Evolutionary conservation across 2,329 filamentous ascomycete species (phyloP), one percentile per base, ranked within the genome.

Genomic region (Metarhizium anisopliae): DNA sequence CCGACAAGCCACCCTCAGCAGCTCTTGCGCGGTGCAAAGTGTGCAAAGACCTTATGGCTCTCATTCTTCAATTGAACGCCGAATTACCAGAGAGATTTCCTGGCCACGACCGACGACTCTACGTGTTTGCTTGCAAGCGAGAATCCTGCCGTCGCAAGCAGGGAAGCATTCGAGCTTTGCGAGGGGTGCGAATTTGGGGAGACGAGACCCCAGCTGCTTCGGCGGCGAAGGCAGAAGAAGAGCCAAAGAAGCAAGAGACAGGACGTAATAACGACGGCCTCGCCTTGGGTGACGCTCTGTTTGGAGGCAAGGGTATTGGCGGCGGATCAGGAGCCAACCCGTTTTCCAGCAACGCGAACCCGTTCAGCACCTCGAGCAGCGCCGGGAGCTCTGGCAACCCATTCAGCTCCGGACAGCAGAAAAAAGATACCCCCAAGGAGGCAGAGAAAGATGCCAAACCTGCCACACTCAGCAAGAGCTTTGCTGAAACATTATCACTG

Each of bases 1-100:
- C 79, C n/a, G 74, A 78, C 54, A 82, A 79, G 45, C 77, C 87
- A 4, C 89, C 93, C 7, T 88, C 89, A 1, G 87, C 87, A 29
- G 77, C 85, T 1, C 79, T 95, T 10, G 90, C 89, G 25, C 87
- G 85, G 72, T 99, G 94, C 76, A 90, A 89, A 72, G 81, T 89
- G 61, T 99, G 94, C 82, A 89, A 90, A 62, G 82, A 85, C 53
- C 73, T 90, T 53, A 90, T 96, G 83, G 85, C 84, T 1, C 79
- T 97, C 11, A 81, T 99, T 3, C 81, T 99, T 50, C 91, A 99
- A 71, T 81, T 99, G 32, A 90, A 99, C 71, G 92, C 84, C 64
- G 91, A 96, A 68, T 79, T 97, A 3, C 92, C 91, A 14, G 87
- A 93, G 55, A 80, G 84, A 51, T 96, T 96, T 66, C 88, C 91